Evolutionary conservation across 805 yeast genomes (phyloP), one percentile per base, ranked within the genome.

Genomic region (Yarrowia sp.): DNA sequence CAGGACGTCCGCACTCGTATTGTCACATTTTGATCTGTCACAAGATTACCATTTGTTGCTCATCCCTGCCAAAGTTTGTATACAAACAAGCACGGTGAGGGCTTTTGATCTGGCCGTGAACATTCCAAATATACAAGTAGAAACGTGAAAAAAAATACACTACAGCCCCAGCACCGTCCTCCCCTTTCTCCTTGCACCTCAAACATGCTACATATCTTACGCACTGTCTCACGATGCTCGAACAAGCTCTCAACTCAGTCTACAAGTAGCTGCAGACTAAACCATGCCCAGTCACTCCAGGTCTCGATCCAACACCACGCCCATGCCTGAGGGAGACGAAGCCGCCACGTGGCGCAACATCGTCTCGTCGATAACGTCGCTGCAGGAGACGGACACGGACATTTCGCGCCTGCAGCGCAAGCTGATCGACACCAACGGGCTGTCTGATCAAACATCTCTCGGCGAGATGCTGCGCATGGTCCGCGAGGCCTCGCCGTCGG

Each of bases 241-340:
- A 46, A 36, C 27, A 47, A n/a, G n/a, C 29, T 22, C 39, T 8
- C 16, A 47, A 47, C 55, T 47, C 55, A 47, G 55, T 44, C 51
- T 44, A 47, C n/a, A n/a, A n/a, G 38, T 31, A 47, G n/a, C n/a
- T 47, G 55, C 55, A 47, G 58, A 18, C 33, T 33, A 51, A 51
- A 51, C 58, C 42, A 51, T 51, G 58, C 58, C 42, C 41, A 51
- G 58, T 51, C 58, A 51, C 42, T 51, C 58, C 8, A 33, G 58
- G 42, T 51, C 58, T 51, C 58, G 58, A n/a, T 51, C 58, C 22
- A 51, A n/a, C 58, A 51, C 58, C 31, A 51, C 58, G 12, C 58
- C 58, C 22, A 51, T 51, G 58, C 58, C 58, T 18, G 58, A 51
- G 58, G 42, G 58, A 51, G 58, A 51, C 58, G 58, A 51, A 51